phyloP scores from a whole-genome alignment of 2,329 filamentous ascomycete genomes.

The Colletotrichum sp. region DNA sequence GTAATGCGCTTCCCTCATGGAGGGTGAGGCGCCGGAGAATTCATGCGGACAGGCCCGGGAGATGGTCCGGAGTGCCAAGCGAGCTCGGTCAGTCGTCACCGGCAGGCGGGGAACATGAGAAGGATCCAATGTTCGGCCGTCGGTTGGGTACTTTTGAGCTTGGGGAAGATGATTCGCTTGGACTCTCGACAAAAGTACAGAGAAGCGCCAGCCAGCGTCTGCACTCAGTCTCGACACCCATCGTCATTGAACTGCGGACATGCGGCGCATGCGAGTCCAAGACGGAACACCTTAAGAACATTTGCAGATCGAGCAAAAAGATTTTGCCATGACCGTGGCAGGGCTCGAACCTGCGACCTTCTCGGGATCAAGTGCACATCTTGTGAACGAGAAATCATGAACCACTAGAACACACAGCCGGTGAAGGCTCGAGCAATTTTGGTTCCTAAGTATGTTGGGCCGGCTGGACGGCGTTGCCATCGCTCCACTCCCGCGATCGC shows the following conservation, averaged over 20 bases:
- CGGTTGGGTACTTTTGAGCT: background rate
- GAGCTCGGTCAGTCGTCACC: background rate
- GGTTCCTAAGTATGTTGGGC: rapidly evolving
- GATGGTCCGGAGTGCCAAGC: background rate
- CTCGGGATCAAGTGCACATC: background rate
- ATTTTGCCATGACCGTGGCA: background rate
- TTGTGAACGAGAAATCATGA: background rate
- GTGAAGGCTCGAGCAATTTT: too few relatives aligned
- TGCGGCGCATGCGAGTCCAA: background rate
- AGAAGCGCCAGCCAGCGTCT: background rate
- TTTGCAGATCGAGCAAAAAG: too few relatives aligned
- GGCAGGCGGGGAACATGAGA: background rate
- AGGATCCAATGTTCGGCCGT: background rate
- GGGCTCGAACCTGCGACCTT: background rate
- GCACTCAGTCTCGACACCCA: rapidly evolving
- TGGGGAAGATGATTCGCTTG: background rate
- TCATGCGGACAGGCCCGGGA: background rate
- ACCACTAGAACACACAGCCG: background rate
- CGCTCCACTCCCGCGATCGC: rapidly evolving
- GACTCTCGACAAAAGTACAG: background rate
- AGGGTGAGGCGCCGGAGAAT: background rate
- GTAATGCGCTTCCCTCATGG: background rate
- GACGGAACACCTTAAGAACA: rapidly evolving
- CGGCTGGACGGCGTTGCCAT: rapidly evolving
- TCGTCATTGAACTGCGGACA: background rate